These are phyloP conservation scores for Xanthoceras sorbifolium DNA, from an alignment of 345 rosid species.

Conservation along the genomic window DNA sequence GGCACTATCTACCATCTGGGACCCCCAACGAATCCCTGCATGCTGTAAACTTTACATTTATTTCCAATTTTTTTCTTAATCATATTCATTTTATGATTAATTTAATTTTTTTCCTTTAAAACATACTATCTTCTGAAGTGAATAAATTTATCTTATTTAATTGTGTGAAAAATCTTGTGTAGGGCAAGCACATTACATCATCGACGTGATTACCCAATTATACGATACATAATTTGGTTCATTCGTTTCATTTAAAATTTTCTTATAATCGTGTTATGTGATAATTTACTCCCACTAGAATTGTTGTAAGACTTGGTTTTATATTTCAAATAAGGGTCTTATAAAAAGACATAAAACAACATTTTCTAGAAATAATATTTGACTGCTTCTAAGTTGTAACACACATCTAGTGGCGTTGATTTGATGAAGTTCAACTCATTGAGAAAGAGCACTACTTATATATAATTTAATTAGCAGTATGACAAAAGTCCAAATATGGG, in stretches of 20 bases:
- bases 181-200: background rate
- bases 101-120: no score
- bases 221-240: background rate
- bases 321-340: background rate
- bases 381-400: background rate
- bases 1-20: slow-evolving; percentile 27
- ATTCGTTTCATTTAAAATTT: background rate
- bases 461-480: slow-evolving; percentile 25
- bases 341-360: background rate
- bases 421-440: slow-evolving; percentile 1
- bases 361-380: background rate
- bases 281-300: background rate
- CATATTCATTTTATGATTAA: background rate
- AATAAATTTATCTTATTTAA: background rate
- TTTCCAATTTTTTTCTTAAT: background rate
- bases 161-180: background rate
- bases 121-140: no score
- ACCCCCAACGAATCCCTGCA: background rate
- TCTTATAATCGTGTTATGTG: background rate
- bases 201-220: no score
- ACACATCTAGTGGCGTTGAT: background rate
- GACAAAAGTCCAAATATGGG: slow-evolving; percentile 22
- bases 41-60: background rate
- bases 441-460: background rate
- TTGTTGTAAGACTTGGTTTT: background rate